These are phyloP conservation scores for Thraustotheca clavata DNA, from an alignment of 352 stramenopile species.

Conservation along the genomic window DNA sequence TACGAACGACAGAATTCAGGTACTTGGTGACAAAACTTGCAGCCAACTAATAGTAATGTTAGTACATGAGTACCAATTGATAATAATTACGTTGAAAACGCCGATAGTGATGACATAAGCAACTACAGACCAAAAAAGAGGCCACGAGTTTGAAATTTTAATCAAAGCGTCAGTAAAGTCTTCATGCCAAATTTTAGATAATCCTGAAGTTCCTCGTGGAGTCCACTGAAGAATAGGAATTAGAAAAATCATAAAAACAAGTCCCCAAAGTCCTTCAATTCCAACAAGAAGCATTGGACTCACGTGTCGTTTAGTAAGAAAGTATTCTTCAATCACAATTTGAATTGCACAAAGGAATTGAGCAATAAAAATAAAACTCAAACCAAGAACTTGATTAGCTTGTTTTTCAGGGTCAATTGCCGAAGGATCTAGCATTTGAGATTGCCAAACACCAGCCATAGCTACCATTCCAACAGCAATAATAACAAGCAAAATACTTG, in stretches of 20 bases:
- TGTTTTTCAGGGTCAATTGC: constrained; percentile 14
- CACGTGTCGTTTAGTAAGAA: constrained; percentile 73
- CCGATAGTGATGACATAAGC: constrained; percentile 60
- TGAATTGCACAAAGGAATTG: constrained; percentile 81
- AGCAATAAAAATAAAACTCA: constrained; percentile 64
- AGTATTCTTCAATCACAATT: constrained; percentile 87
- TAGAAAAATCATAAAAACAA: constrained; percentile 69
- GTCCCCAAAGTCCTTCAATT: constrained; percentile 79
- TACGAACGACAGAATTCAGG: constrained; percentile 71
- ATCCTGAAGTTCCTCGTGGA: constrained; percentile 32
- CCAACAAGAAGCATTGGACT: constrained; percentile 83
- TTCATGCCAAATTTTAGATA: constrained; percentile 73
- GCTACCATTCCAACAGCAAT: constrained; percentile 59
- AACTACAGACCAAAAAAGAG: constrained; percentile 47
- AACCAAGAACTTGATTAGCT: constrained; percentile 54
- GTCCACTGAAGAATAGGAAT: constrained; percentile 60
- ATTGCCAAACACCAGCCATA: constrained; percentile 49
- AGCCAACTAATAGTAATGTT: constrained; percentile 17
- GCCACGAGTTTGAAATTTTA: constrained; percentile 58
- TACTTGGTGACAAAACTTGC: constrained; percentile 84
- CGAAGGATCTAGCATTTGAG: not conserved
- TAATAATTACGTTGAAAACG: constrained; percentile 56
- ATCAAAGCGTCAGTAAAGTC: constrained; percentile 72
- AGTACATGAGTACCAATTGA: not conserved
- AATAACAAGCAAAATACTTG: constrained; percentile 68